Conservation (phyloP, 2,329 filamentous ascomycete genomes). For the Neopestalotiopsis sp. region DNA sequence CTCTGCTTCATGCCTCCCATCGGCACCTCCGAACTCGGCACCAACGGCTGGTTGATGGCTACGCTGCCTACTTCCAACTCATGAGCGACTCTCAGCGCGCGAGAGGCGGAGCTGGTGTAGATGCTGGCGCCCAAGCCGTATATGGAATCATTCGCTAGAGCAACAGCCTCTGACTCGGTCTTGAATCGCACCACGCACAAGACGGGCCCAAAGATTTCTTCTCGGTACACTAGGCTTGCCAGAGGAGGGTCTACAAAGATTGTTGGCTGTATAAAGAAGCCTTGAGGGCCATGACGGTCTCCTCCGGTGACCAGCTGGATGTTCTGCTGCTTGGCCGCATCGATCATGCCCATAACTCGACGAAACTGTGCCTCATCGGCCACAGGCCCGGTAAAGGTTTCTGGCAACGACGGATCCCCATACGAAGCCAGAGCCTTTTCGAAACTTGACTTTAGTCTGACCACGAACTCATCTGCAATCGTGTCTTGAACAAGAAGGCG, state of each 20-base stretch:
- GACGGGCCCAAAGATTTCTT: constrained; percentile 27
- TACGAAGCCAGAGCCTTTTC: not conserved
- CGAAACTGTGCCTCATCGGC: constrained; percentile 46
- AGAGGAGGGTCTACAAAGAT: constrained; percentile 20
- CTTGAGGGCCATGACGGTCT: not conserved
- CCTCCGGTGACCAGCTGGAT: constrained; percentile 25
- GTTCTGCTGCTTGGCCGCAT: not conserved
- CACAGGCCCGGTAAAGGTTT: constrained; percentile 17
- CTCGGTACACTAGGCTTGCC: constrained; percentile 15
- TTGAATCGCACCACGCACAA: constrained; percentile 64
- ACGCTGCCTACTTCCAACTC: constrained; percentile 72
- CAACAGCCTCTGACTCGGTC: constrained; percentile 67
- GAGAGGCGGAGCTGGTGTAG: constrained; percentile 68
- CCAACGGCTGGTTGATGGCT: constrained; percentile 62
- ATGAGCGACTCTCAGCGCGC: constrained; percentile 58
- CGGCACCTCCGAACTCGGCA: constrained; percentile 44
- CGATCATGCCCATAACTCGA: constrained; percentile 38
- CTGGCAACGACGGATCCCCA: constrained; percentile 24
- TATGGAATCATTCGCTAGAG: constrained; percentile 62
- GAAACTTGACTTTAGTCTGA: constrained; percentile 21
- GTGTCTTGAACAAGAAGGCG: constrained; percentile 28
- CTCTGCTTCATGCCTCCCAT: constrained; percentile 57
- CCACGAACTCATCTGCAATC: constrained; percentile 26
- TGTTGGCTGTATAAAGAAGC: constrained; percentile 20
- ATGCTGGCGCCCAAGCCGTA: constrained; percentile 51